These are phyloP conservation scores for Peniophora sp. DNA, from an alignment of 1,284 basidiomycete species.

Conservation along the genomic window DNA sequence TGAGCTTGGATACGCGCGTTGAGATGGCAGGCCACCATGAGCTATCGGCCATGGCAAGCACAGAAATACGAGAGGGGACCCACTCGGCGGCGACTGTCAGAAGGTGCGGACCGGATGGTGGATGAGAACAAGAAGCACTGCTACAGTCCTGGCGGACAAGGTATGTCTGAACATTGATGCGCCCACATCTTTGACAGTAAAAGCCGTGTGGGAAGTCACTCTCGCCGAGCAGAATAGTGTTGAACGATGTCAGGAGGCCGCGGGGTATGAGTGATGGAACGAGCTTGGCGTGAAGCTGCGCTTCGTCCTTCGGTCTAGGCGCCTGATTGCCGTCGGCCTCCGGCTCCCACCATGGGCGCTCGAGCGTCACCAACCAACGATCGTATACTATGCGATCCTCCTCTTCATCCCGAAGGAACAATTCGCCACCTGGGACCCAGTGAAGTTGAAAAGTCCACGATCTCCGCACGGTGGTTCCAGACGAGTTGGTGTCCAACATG, in stretches of 20 bases:
- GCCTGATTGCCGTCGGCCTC: no score
- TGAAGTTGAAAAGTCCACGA: slow-evolving; percentile 27
- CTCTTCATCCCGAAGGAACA: slow-evolving; percentile 12
- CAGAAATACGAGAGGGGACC: not conserved
- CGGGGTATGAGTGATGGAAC: slow-evolving; percentile 1
- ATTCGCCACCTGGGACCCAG: slow-evolving; percentile 34
- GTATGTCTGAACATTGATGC: slow-evolving; percentile 30
- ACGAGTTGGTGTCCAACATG: no score
- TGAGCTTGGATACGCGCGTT: slow-evolving; percentile 3
- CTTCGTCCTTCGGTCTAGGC: not conserved
- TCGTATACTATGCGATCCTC: not conserved
- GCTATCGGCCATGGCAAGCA: not conserved
- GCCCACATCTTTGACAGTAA: slow-evolving; percentile 32
- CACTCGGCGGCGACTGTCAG: not conserved
- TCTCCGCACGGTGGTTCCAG: not conserved
- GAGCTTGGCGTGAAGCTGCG: not conserved
- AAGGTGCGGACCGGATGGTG: not conserved
- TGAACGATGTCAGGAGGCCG: slow-evolving; percentile 13
- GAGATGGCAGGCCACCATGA: not conserved
- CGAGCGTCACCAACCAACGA: slow-evolving; percentile 7
- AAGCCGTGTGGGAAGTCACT: slow-evolving; percentile 22
- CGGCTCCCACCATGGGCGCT: slow-evolving; percentile 28
- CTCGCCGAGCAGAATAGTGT: slow-evolving; percentile 12
- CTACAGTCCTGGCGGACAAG: slow-evolving; percentile 31
- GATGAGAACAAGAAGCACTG: slow-evolving; percentile 18